Evolutionary conservation across 345 rosid genomes (phyloP), one percentile per base, ranked within the genome.

Genomic region (Populus pruinosa): DNA sequence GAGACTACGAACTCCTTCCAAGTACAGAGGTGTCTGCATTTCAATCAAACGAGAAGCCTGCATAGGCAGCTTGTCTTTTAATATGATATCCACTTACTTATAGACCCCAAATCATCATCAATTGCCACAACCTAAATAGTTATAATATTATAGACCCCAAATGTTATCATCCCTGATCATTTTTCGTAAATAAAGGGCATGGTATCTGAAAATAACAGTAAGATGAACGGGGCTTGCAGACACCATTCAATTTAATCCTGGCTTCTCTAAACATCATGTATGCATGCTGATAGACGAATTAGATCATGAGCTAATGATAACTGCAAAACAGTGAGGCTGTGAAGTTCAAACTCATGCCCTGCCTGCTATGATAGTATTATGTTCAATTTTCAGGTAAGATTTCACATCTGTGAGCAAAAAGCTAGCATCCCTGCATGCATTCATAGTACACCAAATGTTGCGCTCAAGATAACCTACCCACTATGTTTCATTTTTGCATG

Each of bases 11-110:
- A 90, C 93, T 29, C 94, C 94, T 78, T 91, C 92, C 18, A 91
- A 90, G 76, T 94, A 94, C 41, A 90, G 74, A 20, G 93, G 94
- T 43, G 97, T 89, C 82, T 91, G 98, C 96, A 94, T 93, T 79
- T 94, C 97, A 0, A 94, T 93, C 87, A 93, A 87, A 74, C 98
- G 90, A 12, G 96, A 93, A 2, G 91, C 94, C 93, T 95, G 76
- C 85, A 88, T 18, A 55, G n/a, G 78, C 59, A 67, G 76, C 79
- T 72, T 73, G 27, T 66, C 11, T 21, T 29, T 83, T 75, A 41
- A 31, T 13, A 14, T 16, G 44, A 43, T 29, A 77, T 14, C 55
- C 31, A 4, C 8, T 10, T 16, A 16, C 21, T 23, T 3, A 41
- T 38, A 53, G 4, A 38, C 31, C n/a, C 31, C n/a, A 21, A 38